Conservation (phyloP, 495 filamentous ascomycete species). For the Hapsidospora chrysogenum region DNA sequence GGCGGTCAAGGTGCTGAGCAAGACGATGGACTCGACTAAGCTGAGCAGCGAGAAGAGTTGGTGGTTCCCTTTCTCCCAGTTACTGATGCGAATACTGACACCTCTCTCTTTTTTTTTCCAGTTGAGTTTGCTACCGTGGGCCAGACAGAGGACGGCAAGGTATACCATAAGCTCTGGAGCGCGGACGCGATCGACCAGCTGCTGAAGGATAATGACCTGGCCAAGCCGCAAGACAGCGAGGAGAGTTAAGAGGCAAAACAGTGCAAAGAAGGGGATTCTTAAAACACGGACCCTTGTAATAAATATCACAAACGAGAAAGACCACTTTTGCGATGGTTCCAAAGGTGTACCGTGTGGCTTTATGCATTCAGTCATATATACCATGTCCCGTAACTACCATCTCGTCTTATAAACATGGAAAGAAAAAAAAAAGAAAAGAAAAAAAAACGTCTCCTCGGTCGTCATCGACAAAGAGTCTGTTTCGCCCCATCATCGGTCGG, state of each 20-base stretch:
- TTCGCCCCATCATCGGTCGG: no score
- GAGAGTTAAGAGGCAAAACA: slow-evolving; percentile 23
- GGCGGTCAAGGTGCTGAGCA: slow-evolving; percentile 97
- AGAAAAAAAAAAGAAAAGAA: no score
- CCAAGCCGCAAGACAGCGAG: slow-evolving; percentile 70
- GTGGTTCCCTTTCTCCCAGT: slow-evolving; percentile 1
- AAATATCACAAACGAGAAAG: slow-evolving; percentile 1
- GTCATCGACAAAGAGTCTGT: no score
- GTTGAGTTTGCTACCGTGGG: slow-evolving; percentile 98
- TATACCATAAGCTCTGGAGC: slow-evolving; percentile 95
- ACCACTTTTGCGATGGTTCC: no score
- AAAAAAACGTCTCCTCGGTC: no score
- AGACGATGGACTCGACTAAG: slow-evolving; percentile 99
- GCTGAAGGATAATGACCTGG: slow-evolving; percentile 86
- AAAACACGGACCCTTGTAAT: neutral
- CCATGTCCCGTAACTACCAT: no score
- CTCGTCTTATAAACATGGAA: no score
- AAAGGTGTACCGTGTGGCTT: no score
- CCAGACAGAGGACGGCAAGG: slow-evolving; percentile 81
- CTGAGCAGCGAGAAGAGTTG: slow-evolving; percentile 96
- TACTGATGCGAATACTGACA: slow-evolving; percentile 6
- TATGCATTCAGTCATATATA: no score
- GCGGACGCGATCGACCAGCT: slow-evolving; percentile 92
- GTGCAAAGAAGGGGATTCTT: neutral
- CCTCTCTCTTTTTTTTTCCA: slow-evolving; percentile 23